These are phyloP conservation scores for Backusella mclennaniae DNA, from an alignment of 192 early-diverging fungal species.

Conservation along the genomic window DNA sequence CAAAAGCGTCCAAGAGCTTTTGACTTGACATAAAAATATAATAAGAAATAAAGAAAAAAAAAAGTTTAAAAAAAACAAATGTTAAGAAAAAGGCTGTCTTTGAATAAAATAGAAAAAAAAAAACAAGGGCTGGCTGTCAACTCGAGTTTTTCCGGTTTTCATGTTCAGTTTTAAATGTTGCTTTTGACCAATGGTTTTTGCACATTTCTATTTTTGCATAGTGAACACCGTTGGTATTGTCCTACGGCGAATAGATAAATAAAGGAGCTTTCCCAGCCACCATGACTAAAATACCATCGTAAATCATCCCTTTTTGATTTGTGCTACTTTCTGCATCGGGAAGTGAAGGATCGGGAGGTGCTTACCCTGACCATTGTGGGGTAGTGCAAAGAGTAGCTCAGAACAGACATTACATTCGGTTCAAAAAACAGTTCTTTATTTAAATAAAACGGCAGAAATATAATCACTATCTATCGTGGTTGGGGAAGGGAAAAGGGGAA, in stretches of 20 bases:
- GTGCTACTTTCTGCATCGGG: too few species aligned
- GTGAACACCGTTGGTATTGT: not conserved
- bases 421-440: too few species aligned
- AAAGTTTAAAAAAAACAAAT: not conserved
- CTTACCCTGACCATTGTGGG: too few species aligned
- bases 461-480: too few species aligned
- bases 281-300: not conserved
- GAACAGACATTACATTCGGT: too few species aligned
- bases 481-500: too few species aligned
- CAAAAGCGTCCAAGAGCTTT: not conserved
- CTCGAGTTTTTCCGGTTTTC: not conserved
- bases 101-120: not conserved
- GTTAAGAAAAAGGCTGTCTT: not conserved
- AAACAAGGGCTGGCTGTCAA: not conserved
- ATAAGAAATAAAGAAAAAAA: not conserved
- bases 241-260: not conserved
- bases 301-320: too few species aligned
- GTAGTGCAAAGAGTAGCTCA: too few species aligned
- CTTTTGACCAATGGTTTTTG: not conserved
- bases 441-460: too few species aligned
- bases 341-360: too few species aligned
- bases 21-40: not conserved
- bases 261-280: not conserved
- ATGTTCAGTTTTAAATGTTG: not conserved
- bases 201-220: slow-evolving; percentile 1